Evolutionary conservation across 2,329 filamentous ascomycete genomes (phyloP), one percentile per base, ranked within the genome.

Genomic region (Aspergillus carbonarius): DNA sequence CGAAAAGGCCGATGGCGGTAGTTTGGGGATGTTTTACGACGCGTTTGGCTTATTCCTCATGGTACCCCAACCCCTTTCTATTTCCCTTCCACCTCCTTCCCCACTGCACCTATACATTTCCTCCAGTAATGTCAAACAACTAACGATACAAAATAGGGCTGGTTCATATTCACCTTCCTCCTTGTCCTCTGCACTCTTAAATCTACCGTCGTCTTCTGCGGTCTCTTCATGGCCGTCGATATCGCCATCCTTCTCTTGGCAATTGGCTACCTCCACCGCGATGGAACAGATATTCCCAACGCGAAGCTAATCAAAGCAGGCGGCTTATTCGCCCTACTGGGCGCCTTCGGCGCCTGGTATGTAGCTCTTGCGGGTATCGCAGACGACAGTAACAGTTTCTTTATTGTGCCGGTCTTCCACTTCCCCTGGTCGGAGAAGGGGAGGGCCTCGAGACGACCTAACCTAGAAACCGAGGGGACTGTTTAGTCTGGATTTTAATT

Each of bases 371-470:
- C 89, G 55, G 90, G 90, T 82, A 83, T 93, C 58, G 87, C 88
- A 55, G 89, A 93, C 58, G 68, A 68, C 9, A 76, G 69, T 51
- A 80, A 80, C 60, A 93, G 90, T 79, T 96, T 96, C 85, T 93
- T 96, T 80, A 82, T 93, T 73, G 85, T 95, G 59, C 92, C 92
- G 51, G 91, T 96, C 61, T 87, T 89, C 68, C 91, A 96, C 80
- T 93, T 96, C 81, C 92, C 92, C 39, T 96, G 92, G 92, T 93
- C 89, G 39, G 88, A 89, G 69, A 88, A 88, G 80, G 89, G 85
- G 44, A 84, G 53, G 23, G 60, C 51, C 49, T 55, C 53, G 12
- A 51, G 39, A 5, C n/a, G 40, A n/a, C 25, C 8, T 10, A 30
- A n/a, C 1, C 13, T 15, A 12, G 37, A 42, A 10, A n/a, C 17